Conservation (phyloP, 805 yeast species). For the Pichia rugopelliculosa region DNA sequence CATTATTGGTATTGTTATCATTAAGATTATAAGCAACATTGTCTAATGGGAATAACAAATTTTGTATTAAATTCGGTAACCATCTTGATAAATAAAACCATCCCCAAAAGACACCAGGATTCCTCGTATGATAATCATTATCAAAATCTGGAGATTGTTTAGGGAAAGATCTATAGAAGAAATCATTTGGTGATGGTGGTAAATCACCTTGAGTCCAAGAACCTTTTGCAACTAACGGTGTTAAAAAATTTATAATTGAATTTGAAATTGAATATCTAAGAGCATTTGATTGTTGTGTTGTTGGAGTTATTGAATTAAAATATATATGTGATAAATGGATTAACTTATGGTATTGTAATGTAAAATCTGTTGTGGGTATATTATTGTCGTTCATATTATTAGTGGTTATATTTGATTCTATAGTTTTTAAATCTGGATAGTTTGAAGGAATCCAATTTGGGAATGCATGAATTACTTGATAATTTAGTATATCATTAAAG, state of each 20-base stretch:
- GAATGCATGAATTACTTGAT: slow-evolving; percentile 3
- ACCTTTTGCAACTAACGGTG: slow-evolving; percentile 9
- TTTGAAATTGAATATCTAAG: slow-evolving; percentile 2
- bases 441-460: slow-evolving; percentile 9
- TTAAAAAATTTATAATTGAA: not conserved
- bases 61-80: slow-evolving; percentile 9
- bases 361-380: not conserved
- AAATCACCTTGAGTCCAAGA: slow-evolving; percentile 7
- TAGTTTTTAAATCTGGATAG: not conserved
- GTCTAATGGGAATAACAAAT: slow-evolving; percentile 6
- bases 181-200: slow-evolving; percentile 9
- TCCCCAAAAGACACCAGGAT: slow-evolving; percentile 11
- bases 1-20: not conserved
- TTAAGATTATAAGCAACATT: slow-evolving; percentile 1
- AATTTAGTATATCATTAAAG: not conserved
- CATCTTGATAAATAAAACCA: slow-evolving; percentile 11
- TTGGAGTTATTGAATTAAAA: not conserved
- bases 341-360: not conserved
- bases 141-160: slow-evolving; percentile 9
- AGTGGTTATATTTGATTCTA: not conserved
- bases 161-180: slow-evolving; percentile 9
- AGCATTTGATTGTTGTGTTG: not conserved
- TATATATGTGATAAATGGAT: slow-evolving; percentile 1
- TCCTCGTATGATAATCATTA: slow-evolving; percentile 8
- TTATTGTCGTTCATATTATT: not conserved